Conservation (phyloP, 306 rosid genomes). For the Quercus ilex region DNA sequence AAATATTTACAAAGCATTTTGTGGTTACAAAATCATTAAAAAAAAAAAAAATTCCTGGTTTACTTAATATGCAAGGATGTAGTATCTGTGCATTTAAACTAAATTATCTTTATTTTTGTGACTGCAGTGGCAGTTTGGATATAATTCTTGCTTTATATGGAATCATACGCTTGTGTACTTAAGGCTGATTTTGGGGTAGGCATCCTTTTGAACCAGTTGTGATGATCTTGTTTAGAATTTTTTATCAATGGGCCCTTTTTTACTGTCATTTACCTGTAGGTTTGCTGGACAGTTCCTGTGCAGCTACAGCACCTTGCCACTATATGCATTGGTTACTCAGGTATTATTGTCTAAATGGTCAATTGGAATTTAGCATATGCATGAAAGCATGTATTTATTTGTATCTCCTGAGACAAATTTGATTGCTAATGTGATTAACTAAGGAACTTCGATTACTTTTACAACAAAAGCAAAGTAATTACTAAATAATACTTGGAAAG, state of each 20-base stretch:
- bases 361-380: neutral
- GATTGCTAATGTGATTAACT: neutral
- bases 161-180: slow-evolving; percentile 69
- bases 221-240: neutral
- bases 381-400: neutral
- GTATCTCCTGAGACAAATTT: neutral
- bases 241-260: slow-evolving; percentile 14
- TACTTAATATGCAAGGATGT: neutral
- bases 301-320: slow-evolving; percentile 97
- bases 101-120: slow-evolving; percentile 27
- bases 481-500: neutral
- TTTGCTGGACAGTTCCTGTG: slow-evolving; percentile 91
- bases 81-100: slow-evolving; percentile 6
- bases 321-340: slow-evolving; percentile 97
- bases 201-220: neutral
- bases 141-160: slow-evolving; percentile 76
- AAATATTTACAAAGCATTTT: neutral
- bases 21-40: neutral
- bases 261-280: slow-evolving; percentile 35
- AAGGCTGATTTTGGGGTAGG: slow-evolving; percentile 93
- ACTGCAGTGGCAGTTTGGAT: slow-evolving; percentile 97
- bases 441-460: neutral
- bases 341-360: slow-evolving; percentile 24
- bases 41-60: neutral
- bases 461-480: neutral